phyloP scores from a whole-genome alignment of 108 stramenopile genomes.

The Skeletonema menzelii region DNA sequence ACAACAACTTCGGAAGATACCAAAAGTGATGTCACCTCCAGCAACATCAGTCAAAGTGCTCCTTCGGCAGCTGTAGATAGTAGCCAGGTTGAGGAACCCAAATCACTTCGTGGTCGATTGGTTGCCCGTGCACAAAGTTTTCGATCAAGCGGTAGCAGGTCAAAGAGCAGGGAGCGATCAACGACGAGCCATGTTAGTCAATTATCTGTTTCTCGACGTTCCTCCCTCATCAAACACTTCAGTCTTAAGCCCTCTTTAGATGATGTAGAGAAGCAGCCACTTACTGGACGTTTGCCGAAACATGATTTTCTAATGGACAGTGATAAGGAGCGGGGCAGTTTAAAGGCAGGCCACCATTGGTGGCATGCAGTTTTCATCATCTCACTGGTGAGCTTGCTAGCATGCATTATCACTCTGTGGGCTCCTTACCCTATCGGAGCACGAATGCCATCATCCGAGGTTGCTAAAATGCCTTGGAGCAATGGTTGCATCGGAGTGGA shows the following conservation, averaged over 20 bases:
- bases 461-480: slow-evolving; percentile 20
- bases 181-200: neutral
- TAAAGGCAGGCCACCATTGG: slow-evolving; percentile 3
- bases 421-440: slow-evolving; percentile 27
- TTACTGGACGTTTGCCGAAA: neutral
- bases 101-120: neutral
- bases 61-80: neutral
- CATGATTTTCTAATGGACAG: neutral
- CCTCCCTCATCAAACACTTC: neutral
- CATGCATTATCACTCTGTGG: slow-evolving; percentile 23
- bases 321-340: slow-evolving; percentile 1
- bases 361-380: slow-evolving; percentile 30
- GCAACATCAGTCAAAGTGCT: neutral
- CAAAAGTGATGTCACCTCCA: neutral
- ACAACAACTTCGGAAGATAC: neutral
- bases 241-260: neutral
- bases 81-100: neutral
- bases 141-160: neutral
- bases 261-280: neutral
- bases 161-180: neutral
- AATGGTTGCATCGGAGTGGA: slow-evolving; percentile 24
- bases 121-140: neutral
- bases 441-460: slow-evolving; percentile 14
- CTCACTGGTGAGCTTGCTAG: slow-evolving; percentile 7
- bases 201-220: neutral